Conservation (phyloP, 352 stramenopile genomes). For the Albugo laibachii region DNA sequence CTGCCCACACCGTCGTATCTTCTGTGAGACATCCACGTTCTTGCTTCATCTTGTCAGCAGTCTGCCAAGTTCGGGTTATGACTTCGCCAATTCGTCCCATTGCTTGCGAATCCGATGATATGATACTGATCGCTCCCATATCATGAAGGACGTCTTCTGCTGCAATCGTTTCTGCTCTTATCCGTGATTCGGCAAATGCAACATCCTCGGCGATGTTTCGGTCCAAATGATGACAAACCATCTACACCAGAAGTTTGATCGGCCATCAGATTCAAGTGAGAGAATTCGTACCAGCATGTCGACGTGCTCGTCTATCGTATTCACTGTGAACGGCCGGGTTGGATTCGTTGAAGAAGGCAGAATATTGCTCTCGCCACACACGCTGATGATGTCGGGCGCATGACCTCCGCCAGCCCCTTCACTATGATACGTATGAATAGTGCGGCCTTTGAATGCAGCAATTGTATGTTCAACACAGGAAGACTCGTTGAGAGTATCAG, state of each 20-base stretch:
- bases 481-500: slow-evolving; percentile 94
- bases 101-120: slow-evolving; percentile 91
- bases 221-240: slow-evolving; percentile 97
- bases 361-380: slow-evolving; percentile 86
- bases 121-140: slow-evolving; percentile 93
- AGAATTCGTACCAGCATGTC: slow-evolving; percentile 81
- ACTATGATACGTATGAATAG: slow-evolving; percentile 94
- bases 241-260: slow-evolving; percentile 13
- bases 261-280: neutral
- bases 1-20: slow-evolving; percentile 31
- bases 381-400: slow-evolving; percentile 94
- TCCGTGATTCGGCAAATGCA: slow-evolving; percentile 94
- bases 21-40: slow-evolving; percentile 77
- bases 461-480: slow-evolving; percentile 91
- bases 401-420: slow-evolving; percentile 88
- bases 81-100: slow-evolving; percentile 95
- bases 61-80: slow-evolving; percentile 94
- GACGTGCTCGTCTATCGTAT: slow-evolving; percentile 97
- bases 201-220: slow-evolving; percentile 92
- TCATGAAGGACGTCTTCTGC: slow-evolving; percentile 95
- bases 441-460: slow-evolving; percentile 87
- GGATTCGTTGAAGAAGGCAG: slow-evolving; percentile 94
- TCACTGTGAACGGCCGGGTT: slow-evolving; percentile 89
- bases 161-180: slow-evolving; percentile 92
- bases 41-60: slow-evolving; percentile 96